Conservation (phyloP, 106 monocot genomes). For the Dioscorea zingiberensis region DNA sequence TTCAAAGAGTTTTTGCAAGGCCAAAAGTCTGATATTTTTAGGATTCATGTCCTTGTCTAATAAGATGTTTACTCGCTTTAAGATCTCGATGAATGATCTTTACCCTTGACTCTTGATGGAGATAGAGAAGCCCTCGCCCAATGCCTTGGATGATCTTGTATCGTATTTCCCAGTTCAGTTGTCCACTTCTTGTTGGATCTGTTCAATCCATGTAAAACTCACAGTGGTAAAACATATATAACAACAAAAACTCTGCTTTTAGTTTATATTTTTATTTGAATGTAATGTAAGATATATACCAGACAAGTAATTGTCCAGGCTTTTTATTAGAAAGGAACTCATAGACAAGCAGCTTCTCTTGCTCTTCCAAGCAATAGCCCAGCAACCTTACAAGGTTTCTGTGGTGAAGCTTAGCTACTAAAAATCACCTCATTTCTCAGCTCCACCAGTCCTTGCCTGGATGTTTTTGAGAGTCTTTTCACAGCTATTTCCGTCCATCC, state of each 20-base stretch:
- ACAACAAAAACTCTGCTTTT: not conserved
- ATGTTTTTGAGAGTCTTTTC: slow-evolving; percentile 1
- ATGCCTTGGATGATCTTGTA: not conserved
- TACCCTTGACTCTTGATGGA: not conserved
- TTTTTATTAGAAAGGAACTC: slow-evolving; percentile 2
- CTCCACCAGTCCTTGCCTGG: slow-evolving; percentile 1
- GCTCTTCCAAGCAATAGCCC: not conserved
- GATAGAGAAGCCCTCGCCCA: not conserved
- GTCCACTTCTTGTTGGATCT: not conserved
- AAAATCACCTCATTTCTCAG: not conserved
- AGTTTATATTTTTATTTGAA: no score
- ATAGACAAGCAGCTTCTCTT: slow-evolving; percentile 9
- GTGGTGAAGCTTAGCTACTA: slow-evolving; percentile 1
- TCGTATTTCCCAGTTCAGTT: not conserved
- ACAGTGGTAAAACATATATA: not conserved
- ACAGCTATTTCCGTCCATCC: slow-evolving; percentile 5
- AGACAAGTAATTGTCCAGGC: not conserved
- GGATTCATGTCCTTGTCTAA: slow-evolving; percentile 1
- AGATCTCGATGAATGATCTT: slow-evolving; percentile 3
- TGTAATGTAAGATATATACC: no score
- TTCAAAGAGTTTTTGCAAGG: not conserved
- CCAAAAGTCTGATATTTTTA: slow-evolving; percentile 5
- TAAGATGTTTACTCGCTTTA: not conserved
- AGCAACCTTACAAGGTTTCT: slow-evolving; percentile 1
- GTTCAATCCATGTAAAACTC: not conserved